Evolutionary conservation across 495 filamentous ascomycete genomes (phyloP), one percentile per base, ranked within the genome.

Genomic region (Tuber aestivum): DNA sequence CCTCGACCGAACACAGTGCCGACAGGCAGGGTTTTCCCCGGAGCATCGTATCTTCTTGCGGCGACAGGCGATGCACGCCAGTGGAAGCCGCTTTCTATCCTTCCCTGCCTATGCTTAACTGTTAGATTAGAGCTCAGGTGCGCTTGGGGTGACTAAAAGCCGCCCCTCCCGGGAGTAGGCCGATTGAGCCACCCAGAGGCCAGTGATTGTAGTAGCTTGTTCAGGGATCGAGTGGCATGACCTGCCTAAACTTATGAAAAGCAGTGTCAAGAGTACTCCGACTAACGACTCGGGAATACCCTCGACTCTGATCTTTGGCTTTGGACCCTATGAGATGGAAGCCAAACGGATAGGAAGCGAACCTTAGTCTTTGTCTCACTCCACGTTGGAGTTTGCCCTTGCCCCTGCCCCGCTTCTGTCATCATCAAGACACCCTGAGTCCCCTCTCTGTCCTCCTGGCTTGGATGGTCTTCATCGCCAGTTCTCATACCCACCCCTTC

Each of bases 11-110:
- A 96, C 88, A 84, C 95, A 99, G 86, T 99, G 95, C 83, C 96
- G 97, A 86, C 95, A 99, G 2, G 94, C 93, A 20, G 95, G 95
- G 84, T 97, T 97, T 85, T 98, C 95, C 72, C 95, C 95, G 35
- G 95, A 97, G 83, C 95, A 99, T 70, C 95, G 92, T 77, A 99
- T 97, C 86, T 99, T 99, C 86, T 99, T 99, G 81, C 95, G 87
- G 68, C 95, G 89, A 82, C 95, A 99, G 14, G 94, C 95, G 81
- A 99, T 97, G 83, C 95, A 99, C 40, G 95, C 95, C 79, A 99
- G 86, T 35, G 95, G 95, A 69, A 99, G 84, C 37, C 95, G 89
- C 84, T 97, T 97, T 73, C 95, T 89, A 83, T 97, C 94, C 84
- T 99, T 99, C 0, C 95, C 95, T 23, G 95, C 95, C 85, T 83